A percentile compares a stretch with the other conserved stretches of the same genome.
These are phyloP conservation scores for Blastocystis sp. DNA, from an alignment of 352 stramenopile species.

Conservation along the genomic window DNA sequence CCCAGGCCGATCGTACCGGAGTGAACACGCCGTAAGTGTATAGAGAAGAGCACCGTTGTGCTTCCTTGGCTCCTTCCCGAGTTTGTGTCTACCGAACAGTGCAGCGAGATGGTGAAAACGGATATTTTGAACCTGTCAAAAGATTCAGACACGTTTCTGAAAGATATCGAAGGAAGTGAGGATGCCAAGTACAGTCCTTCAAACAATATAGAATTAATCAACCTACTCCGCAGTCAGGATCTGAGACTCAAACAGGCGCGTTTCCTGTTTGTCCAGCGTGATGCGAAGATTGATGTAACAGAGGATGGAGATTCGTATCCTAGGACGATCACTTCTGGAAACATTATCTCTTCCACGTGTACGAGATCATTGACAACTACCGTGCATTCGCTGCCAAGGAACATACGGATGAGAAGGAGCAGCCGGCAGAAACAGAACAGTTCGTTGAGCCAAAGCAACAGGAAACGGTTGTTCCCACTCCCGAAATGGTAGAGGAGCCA, in stretches of 20 bases:
- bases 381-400: neutral
- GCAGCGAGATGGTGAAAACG: neutral
- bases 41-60: neutral
- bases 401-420: neutral
- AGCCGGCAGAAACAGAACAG: neutral
- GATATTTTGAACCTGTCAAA: conserved; percentile 10
- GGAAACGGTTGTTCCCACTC: too few relatives aligned
- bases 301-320: neutral
- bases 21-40: neutral
- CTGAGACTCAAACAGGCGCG: neutral
- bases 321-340: conserved; percentile 56
- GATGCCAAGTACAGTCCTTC: neutral
- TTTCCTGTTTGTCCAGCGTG: conserved; percentile 22
- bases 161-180: conserved; percentile 13
- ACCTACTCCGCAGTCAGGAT: conserved; percentile 8
- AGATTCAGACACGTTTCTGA: conserved; percentile 44
- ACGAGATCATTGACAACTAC: neutral
- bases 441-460: too few relatives aligned
- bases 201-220: neutral
- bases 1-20: neutral
- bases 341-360: conserved; percentile 48
- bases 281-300: conserved; percentile 6
- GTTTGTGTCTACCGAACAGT: neutral
- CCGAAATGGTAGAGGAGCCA: too few relatives aligned
- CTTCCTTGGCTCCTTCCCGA: conserved; percentile 37